A percentile compares a stretch with the other conserved stretches of the same genome.
Conservation (phyloP, 2,329 filamentous ascomycete species). For the Fusarium sp. region DNA sequence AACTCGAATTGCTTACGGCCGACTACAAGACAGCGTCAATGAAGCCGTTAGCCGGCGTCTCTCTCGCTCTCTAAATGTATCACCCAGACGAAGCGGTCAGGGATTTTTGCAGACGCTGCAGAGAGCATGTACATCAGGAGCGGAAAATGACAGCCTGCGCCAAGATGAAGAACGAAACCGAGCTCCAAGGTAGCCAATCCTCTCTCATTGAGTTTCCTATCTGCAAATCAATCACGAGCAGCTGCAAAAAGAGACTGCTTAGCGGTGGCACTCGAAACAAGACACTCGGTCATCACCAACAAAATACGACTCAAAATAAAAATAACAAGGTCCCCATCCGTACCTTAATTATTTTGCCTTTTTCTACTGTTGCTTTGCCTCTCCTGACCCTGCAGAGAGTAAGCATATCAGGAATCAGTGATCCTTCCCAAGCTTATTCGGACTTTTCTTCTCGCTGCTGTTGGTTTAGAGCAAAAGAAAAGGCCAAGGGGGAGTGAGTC, state of each 20-base stretch:
- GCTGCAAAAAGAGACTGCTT: not conserved
- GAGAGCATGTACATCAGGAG: not conserved
- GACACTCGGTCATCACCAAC: not conserved
- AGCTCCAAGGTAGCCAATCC: conserved; percentile 8
- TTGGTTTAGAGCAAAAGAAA: conserved; percentile 25
- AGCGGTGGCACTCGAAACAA: not conserved
- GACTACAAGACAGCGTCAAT: not conserved
- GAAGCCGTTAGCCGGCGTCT: not conserved
- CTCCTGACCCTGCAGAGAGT: conserved; percentile 32
- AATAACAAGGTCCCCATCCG: not conserved
- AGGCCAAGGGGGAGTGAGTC: conserved; percentile 9
- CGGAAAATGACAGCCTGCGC: not conserved
- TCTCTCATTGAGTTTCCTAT: not conserved
- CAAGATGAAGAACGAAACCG: conserved; percentile 15
- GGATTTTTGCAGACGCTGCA: not conserved
- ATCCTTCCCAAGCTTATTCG: conserved; percentile 33
- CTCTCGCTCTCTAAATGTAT: not conserved
- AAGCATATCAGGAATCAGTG: conserved; percentile 32
- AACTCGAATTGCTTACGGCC: not conserved
- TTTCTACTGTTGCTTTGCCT: not conserved
- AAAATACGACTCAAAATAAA: not conserved
- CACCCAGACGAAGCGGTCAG: not conserved
- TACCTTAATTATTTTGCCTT: conserved; percentile 12
- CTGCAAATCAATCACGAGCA: conserved; percentile 15
- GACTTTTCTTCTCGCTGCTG: conserved; percentile 1